These are phyloP conservation scores for Millerago galiae DNA, from an alignment of 805 yeast species.

Conservation along the genomic window DNA sequence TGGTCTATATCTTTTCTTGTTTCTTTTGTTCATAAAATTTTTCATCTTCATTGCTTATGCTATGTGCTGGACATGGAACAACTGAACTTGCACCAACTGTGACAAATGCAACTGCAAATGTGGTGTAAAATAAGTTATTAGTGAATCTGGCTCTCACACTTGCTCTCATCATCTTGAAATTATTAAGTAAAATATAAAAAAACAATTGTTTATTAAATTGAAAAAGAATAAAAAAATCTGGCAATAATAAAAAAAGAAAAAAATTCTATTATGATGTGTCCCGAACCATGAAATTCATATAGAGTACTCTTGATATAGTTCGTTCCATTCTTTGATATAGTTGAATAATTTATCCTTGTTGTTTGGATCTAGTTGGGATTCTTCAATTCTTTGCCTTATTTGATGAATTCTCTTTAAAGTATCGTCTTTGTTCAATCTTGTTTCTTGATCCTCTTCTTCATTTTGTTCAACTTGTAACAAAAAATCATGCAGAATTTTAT, in stretches of 20 bases:
- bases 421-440: slow-evolving; percentile 27
- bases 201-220: too few species aligned
- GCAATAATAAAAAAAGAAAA: neutral
- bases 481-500: slow-evolving; percentile 55
- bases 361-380: slow-evolving; percentile 18
- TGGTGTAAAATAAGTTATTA: slow-evolving; percentile 47
- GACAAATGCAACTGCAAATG: slow-evolving; percentile 54
- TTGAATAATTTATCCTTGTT: slow-evolving; percentile 18
- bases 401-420: slow-evolving; percentile 25
- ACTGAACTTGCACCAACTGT: slow-evolving; percentile 37
- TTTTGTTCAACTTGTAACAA: slow-evolving; percentile 48
- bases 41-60: slow-evolving; percentile 35
- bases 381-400: slow-evolving; percentile 25
- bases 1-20: slow-evolving; percentile 4
- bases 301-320: slow-evolving; percentile 3
- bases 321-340: slow-evolving; percentile 29
- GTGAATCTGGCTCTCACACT: slow-evolving; percentile 47
- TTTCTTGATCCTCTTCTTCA: slow-evolving; percentile 6
- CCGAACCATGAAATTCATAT: neutral
- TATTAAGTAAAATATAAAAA: too few species aligned
- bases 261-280: neutral
- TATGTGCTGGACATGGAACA: slow-evolving; percentile 38
- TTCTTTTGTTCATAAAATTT: slow-evolving; percentile 18
- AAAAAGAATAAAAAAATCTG: neutral
- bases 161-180: slow-evolving; percentile 35